Evolutionary conservation across 2,329 filamentous ascomycete species (phyloP), one percentile per base, ranked within the genome.

Genomic region (Emmonsiellopsis sp.): DNA sequence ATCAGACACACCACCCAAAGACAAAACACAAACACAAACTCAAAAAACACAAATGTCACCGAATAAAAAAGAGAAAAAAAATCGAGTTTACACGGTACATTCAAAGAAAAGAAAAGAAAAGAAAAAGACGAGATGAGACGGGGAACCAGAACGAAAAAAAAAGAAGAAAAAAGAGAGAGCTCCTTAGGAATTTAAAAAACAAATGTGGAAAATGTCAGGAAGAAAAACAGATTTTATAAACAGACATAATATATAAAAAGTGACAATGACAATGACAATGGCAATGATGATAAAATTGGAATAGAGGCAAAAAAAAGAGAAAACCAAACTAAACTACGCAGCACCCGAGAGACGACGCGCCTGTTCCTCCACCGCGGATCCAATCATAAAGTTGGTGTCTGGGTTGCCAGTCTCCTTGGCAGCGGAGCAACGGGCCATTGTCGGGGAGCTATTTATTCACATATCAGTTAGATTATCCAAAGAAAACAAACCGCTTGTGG

Each of bases 361-460:
- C 15, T 48, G 45, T 11, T 48, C 45, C 32, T 48, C 32, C 9
- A 48, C 45, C 31, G 45, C 45, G 37, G 31, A 35, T 5, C 45
- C 45, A 16, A 48, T 48, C 84, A 90, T 86, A 61, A 89, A 82
- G 73, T 90, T 89, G 53, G 83, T 90, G 70, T 87, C 79, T 54
- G 86, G 81, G 73, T 90, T 87, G 57, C 85, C 84, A 8, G 83
- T 84, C 55, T 86, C 87, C 81, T 96, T 97, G 61, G 91, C 87
- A 51, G 89, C 92, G 49, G 90, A 95, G 79, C 90, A 96, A 68
- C 93, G 87, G 56, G 93, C 93, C 93, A 98, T 98, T 55, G 93
- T 98, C 50, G 93, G 91, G 58, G 91, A 96, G 77, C 91, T 95
- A 57, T 41, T 47, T 41, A 41, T 44, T 3, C 15, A 50, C 32